Evolutionary conservation across 129 eudicot genomes (phyloP).

Genomic region (Apium graveolens): DNA sequence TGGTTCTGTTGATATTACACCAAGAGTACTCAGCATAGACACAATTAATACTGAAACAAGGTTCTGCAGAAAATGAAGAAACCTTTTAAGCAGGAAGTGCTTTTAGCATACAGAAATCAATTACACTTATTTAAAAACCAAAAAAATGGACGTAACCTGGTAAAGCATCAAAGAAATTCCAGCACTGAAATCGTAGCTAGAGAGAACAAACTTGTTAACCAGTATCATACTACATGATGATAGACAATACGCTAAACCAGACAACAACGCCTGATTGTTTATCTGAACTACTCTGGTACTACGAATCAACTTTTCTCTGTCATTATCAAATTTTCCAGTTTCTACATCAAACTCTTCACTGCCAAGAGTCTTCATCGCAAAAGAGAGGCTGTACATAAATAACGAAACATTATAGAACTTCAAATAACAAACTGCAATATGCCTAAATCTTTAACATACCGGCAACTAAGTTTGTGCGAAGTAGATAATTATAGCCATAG

Average conservation of each 20-base stretch:
- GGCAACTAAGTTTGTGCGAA: background rate
- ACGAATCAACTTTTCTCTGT: conserved; percentile 42
- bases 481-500: background rate
- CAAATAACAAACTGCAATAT: background rate
- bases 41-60: conserved; percentile 79
- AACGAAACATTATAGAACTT: background rate
- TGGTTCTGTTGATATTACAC: conserved; percentile 85
- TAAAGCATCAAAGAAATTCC: conserved; percentile 97
- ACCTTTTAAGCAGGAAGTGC: conserved; percentile 19
- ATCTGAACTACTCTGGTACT: conserved; percentile 37
- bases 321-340: conserved; percentile 52
- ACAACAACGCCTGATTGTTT: conserved; percentile 68
- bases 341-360: conserved; percentile 71
- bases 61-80: conserved; percentile 54
- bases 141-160: conserved; percentile 56
- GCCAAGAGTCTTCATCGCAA: conserved; percentile 44
- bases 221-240: conserved; percentile 98
- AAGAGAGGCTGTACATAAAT: conserved; percentile 35
- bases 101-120: background rate
- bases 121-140: background rate
- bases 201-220: conserved; percentile 89
- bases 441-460: background rate
- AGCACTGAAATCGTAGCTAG: conserved; percentile 93
- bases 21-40: conserved; percentile 54
- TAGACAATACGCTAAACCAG: conserved; percentile 89